Base-by-base conservation (phyloP, 2,329 filamentous ascomycete species). In the Aureobasidium zeae region DNA sequence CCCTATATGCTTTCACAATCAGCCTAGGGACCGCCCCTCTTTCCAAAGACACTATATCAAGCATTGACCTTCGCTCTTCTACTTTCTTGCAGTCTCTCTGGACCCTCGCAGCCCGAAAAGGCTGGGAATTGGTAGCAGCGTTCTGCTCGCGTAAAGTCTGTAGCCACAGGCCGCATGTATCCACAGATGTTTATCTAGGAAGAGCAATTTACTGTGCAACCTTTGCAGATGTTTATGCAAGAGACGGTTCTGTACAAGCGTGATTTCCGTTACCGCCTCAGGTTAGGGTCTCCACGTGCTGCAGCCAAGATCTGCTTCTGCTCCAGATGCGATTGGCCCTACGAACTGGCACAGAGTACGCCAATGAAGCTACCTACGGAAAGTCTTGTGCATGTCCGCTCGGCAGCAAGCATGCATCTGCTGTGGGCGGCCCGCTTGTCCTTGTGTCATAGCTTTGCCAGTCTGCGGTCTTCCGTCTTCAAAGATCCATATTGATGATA, bases 231-330 rank as follows among this genome's bases (percentile, higher is more conserved):
- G 13, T 30, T 16, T 24, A 25, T 41, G 37, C 37, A 41, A 31
- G 25, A 20, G 17, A 32, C n/a, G 13, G 15, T 22, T 24, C 28
- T 24, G 20, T 41, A 24, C 37, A 19, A 32, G 20, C 13, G 37
- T 25, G 7, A 11, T 32, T 32, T 41, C 28, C 20, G 20, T 31
- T 41, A 28, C 30, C 30, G 30, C 30, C 39, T 43, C 25, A 34
- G 30, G 39, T 43, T 43, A 20, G 30, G 39, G 29, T 22, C 10
- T 28, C 37, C 29, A 41, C 37, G 13, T 28, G 15, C 39, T 43
- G 39, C 39, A 36, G 39, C 39, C 39, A 43, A 43, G 39, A 33
- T 33, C 22, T 16, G 30, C 26, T 24, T 43, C 26, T 28, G n/a
- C 30, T 33, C 39, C 16, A 17, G 17, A 21, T 34, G 21, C 39